phyloP scores from a whole-genome alignment of 805 yeast genomes.

The Metschnikowia baotianmanensis region DNA sequence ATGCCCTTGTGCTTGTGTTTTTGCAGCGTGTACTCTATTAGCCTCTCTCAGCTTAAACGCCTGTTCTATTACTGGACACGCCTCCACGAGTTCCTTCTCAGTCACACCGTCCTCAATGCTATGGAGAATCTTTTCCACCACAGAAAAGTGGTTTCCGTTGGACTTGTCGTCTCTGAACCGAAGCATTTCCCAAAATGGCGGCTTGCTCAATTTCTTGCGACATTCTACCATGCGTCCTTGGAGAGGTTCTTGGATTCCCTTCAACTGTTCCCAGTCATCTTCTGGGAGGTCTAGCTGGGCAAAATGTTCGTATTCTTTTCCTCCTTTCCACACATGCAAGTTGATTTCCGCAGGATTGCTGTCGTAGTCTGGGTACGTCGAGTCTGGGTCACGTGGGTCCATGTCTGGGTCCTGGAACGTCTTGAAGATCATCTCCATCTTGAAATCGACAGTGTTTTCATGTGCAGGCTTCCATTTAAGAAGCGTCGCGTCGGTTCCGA shows the following conservation, averaged over 20 bases:
- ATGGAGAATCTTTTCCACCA: slow-evolving; percentile 77
- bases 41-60: slow-evolving; percentile 61
- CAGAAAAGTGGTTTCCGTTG: slow-evolving; percentile 80
- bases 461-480: slow-evolving; percentile 97
- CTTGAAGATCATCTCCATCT: slow-evolving; percentile 61
- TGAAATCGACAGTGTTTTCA: slow-evolving; percentile 91
- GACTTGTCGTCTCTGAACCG: slow-evolving; percentile 92
- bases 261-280: slow-evolving; percentile 78
- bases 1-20: slow-evolving; percentile 8
- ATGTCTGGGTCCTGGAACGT: slow-evolving; percentile 59
- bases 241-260: slow-evolving; percentile 70
- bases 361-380: slow-evolving; percentile 79
- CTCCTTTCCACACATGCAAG: slow-evolving; percentile 79
- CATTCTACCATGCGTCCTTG: slow-evolving; percentile 90
- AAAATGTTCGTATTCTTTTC: slow-evolving; percentile 57
- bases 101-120: slow-evolving; percentile 86
- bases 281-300: slow-evolving; percentile 60
- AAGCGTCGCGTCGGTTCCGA: slow-evolving; percentile 84
- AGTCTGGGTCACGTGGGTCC: slow-evolving; percentile 63
- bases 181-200: slow-evolving; percentile 75
- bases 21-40: slow-evolving; percentile 34
- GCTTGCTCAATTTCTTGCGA: slow-evolving; percentile 52
- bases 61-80: slow-evolving; percentile 54
- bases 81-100: slow-evolving; percentile 66
- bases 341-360: slow-evolving; percentile 62